These are phyloP conservation scores for Phialophora macrospora DNA, from an alignment of 2,329 filamentous ascomycete genomes.

Conservation along the genomic window DNA sequence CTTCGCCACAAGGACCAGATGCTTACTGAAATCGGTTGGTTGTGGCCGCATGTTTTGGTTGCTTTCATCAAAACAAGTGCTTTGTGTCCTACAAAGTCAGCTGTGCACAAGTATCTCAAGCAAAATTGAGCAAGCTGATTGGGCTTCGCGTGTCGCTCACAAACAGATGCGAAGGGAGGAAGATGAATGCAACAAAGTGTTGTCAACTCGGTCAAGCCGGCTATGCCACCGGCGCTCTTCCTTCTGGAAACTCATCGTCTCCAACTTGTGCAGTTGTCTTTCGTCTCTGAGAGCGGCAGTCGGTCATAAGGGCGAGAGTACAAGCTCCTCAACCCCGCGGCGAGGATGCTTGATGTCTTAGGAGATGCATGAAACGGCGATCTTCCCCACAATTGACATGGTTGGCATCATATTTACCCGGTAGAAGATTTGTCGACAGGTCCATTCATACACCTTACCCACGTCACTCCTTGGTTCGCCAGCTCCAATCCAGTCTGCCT, in stretches of 20 bases:
- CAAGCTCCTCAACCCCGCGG: constrained; percentile 8
- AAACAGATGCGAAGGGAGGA: neutral
- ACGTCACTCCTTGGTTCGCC: constrained; percentile 6
- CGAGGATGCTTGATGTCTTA: constrained; percentile 1
- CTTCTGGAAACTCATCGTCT: neutral
- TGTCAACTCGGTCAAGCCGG: neutral
- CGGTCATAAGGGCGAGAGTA: neutral
- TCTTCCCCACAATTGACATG: constrained; percentile 12
- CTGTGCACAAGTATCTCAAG: neutral
- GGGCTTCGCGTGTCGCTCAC: neutral
- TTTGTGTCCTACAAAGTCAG: neutral
- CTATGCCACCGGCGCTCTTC: neutral
- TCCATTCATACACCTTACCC: neutral
- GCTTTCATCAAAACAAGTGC: neutral
- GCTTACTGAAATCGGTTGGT: neutral
- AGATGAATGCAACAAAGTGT: neutral
- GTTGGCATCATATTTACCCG: neutral
- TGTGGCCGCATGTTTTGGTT: neutral
- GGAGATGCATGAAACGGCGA: constrained; percentile 7
- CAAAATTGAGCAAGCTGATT: neutral
- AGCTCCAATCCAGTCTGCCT: neutral
- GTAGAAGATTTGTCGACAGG: neutral
- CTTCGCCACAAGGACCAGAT: neutral
- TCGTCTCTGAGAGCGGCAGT: neutral
- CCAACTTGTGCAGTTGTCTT: neutral